Evolutionary conservation across 768 basidiomycete genomes (phyloP), one percentile per base, ranked within the genome.

Genomic region (Butyriboletus loyo): DNA sequence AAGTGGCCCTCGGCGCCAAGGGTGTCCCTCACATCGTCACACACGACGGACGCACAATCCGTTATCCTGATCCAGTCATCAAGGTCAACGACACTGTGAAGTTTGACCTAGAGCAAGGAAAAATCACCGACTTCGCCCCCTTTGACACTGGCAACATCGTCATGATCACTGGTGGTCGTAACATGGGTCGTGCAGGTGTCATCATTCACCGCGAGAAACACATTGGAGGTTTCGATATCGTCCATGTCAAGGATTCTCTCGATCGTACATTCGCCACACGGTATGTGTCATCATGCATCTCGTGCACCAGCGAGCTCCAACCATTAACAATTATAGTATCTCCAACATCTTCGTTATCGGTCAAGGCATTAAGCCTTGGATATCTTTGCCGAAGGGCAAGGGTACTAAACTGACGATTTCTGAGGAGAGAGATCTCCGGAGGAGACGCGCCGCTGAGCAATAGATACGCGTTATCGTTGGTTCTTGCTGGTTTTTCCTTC

Each of bases 21-120:
- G 94, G 94, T 63, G 94, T 99, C 44, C 97, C 97, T 49, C 86
- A 95, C 80, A 80, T 99, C 62, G 92, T 98, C 75, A 98, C 96
- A 62, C 97, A 99, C 78, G 97, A 99, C 68, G 97, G 97, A 48
- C 93, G 97, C 72, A 99, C 97, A 60, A 98, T 99, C 78, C 95
- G 97, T 58, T 99, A 98, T 79, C 96, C 97, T 62, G 97, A 99
- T 74, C 97, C 97, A 28, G 72, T 75, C 63, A 93, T 99, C 84
- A 84, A 80, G 66, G 92, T 91, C 73, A 96, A 98, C 81, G 97
- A 98, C 77, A 93, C 94, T 47, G 85, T 98, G 74, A 97, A 92
- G 75, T 98, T 89, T 71, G 97, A 98, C 75, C 78, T 99, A 57
- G 90, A 92, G 72, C 87, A 92, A 75, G 82, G 83, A 75, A 97